A percentile compares a stretch with the other conserved stretches of the same genome.
phyloP scores from a whole-genome alignment of 2,329 filamentous ascomycete species.

The Thielaviopsis musarum region DNA sequence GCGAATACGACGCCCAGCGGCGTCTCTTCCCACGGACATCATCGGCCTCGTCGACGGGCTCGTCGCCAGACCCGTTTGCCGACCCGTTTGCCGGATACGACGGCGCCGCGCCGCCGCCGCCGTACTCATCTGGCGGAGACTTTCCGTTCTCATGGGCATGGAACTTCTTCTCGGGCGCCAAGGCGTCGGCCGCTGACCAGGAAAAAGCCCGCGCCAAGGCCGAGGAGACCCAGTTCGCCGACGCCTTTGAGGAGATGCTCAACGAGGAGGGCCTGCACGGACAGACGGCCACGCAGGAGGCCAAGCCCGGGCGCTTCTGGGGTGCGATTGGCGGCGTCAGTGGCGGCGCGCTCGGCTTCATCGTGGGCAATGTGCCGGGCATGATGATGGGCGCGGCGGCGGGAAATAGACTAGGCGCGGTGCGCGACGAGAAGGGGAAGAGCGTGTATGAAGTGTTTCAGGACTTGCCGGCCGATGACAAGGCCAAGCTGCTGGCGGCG shows the following conservation, averaged over 20 bases:
- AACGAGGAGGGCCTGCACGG: slow-evolving; percentile 71
- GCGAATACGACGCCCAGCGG: slow-evolving; percentile 65
- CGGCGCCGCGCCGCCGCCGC: slow-evolving; percentile 15
- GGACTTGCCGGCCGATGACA: slow-evolving; percentile 69
- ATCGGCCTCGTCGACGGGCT: slow-evolving; percentile 10
- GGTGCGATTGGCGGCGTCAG: slow-evolving; percentile 67
- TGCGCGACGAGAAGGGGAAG: slow-evolving; percentile 83
- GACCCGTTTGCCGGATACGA: slow-evolving; percentile 30
- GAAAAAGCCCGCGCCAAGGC: slow-evolving; percentile 31
- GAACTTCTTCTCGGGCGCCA: slow-evolving; percentile 35
- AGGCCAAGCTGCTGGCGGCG: slow-evolving; percentile 64
- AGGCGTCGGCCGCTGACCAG: slow-evolving; percentile 20
- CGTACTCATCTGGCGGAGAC: slow-evolving; percentile 17
- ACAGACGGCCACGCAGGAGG: slow-evolving; percentile 21
- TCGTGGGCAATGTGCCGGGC: slow-evolving; percentile 82
- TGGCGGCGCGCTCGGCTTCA: slow-evolving; percentile 84
- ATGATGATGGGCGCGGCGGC: slow-evolving; percentile 80
- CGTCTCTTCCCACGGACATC: slow-evolving; percentile 18
- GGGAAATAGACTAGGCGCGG: slow-evolving; percentile 77
- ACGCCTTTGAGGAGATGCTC: slow-evolving; percentile 81
- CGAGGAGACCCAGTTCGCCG: slow-evolving; percentile 70
- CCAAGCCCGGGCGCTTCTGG: slow-evolving; percentile 55
- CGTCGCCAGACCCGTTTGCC: slow-evolving; percentile 12
- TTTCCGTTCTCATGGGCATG: slow-evolving; percentile 63
- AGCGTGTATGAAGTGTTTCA: slow-evolving; percentile 84